Evolutionary conservation across 2,329 filamentous ascomycete species (phyloP).

Genomic region (Leptosphaerulina australis): DNA sequence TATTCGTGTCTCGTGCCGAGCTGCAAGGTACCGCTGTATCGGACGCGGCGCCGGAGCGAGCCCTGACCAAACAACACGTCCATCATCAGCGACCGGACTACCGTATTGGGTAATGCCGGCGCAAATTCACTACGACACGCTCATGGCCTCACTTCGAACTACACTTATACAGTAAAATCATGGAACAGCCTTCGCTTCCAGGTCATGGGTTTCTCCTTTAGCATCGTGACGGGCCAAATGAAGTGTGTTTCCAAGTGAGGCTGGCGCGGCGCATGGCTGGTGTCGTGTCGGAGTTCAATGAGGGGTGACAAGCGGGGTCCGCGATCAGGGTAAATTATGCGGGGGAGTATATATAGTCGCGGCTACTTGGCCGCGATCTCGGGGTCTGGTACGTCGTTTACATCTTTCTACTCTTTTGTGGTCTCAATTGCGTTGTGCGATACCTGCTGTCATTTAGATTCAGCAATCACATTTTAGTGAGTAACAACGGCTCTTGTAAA

Average conservation of each 20-base stretch:
- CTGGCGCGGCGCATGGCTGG: conserved; percentile 7
- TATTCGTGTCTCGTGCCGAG: conserved; percentile 8
- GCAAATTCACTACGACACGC: conserved; percentile 8
- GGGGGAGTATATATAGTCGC: conserved; percentile 18
- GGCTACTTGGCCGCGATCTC: conserved; percentile 1
- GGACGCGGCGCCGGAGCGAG: conserved; percentile 21
- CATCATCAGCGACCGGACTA: conserved; percentile 12
- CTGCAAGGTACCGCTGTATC: background rate
- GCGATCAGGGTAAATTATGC: conserved; percentile 15
- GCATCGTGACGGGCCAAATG: background rate
- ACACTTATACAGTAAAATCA: conserved; percentile 1
- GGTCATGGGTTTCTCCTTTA: background rate
- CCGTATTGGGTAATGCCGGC: conserved; percentile 15
- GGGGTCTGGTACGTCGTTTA: background rate
- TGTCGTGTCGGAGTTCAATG: conserved; percentile 11
- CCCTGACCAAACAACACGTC: background rate
- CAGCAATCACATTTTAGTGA: background rate
- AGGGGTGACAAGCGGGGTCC: conserved; percentile 20
- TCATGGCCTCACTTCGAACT: background rate
- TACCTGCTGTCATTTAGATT: background rate
- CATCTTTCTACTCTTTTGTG: background rate
- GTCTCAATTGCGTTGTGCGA: background rate
- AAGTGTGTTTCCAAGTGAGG: background rate
- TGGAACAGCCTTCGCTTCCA: background rate
- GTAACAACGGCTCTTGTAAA: background rate